These are phyloP conservation scores for Buxus sempervirens DNA, from an alignment of 164 flowering plant genomes.

Conservation along the genomic window DNA sequence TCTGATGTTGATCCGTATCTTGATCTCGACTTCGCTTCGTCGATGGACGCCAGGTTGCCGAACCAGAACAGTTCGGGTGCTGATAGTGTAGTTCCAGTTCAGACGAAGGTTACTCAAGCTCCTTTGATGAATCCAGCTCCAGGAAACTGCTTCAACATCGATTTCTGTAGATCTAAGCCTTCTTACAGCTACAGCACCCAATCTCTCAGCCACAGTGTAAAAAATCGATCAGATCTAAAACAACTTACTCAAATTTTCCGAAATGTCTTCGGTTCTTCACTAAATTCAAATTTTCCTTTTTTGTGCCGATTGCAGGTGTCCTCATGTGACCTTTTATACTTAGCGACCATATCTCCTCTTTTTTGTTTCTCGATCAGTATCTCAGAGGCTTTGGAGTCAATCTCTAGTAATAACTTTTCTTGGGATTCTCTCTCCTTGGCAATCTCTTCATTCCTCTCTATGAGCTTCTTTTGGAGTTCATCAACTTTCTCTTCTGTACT, in stretches of 20 bases:
- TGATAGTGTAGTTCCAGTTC: constrained; percentile 82
- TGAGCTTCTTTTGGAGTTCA: constrained; percentile 23
- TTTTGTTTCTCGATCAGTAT: constrained; percentile 43
- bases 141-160: constrained; percentile 44
- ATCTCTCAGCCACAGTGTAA: constrained; percentile 76
- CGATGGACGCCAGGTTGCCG: constrained; percentile 33
- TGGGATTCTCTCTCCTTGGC: constrained; percentile 29
- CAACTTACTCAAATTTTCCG: background rate
- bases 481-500: constrained; percentile 21
- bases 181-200: constrained; percentile 36
- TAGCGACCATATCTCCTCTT: constrained; percentile 24
- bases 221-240: background rate
- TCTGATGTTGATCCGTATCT: constrained; percentile 65
- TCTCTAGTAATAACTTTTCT: constrained; percentile 23
- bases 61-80: constrained; percentile 34
- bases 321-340: constrained; percentile 57
- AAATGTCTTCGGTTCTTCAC: background rate
- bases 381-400: constrained; percentile 36
- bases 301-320: constrained; percentile 46
- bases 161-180: constrained; percentile 46
- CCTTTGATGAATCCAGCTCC: constrained; percentile 18
- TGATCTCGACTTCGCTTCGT: constrained; percentile 56
- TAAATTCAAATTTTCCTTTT: background rate
- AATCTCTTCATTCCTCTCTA: constrained; percentile 26
- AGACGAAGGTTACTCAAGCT: constrained; percentile 17